phyloP scores from a whole-genome alignment of 305 asterid species.

The Fraxinus albicans region DNA sequence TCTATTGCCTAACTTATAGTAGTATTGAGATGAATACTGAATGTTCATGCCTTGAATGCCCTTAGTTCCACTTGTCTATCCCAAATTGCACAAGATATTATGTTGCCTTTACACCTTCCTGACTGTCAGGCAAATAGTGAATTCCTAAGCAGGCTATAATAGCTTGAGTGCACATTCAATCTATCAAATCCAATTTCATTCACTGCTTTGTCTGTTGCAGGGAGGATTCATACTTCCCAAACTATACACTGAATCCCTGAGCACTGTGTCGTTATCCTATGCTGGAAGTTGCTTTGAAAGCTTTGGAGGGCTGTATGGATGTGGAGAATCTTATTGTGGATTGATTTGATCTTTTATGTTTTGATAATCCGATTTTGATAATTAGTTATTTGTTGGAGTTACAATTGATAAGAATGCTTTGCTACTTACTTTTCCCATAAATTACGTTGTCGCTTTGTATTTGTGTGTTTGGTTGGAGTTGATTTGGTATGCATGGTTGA shows the following conservation, averaged over 20 bases:
- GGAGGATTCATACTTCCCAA: not conserved
- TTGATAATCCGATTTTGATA: not conserved
- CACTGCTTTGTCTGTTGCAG: constrained; percentile 25
- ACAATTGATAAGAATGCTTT: not conserved
- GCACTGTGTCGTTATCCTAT: not conserved
- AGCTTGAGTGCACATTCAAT: not conserved
- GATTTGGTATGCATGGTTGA: constrained; percentile 8
- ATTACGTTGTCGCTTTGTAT: not conserved
- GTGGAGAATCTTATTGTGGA: not conserved
- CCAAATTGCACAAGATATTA: not conserved
- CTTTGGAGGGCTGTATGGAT: not conserved
- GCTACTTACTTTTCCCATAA: not conserved
- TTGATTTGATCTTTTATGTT: not conserved
- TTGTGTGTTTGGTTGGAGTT: constrained; percentile 2
- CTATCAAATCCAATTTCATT: not conserved
- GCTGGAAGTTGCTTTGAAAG: constrained; percentile 16
- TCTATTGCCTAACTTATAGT: not conserved
- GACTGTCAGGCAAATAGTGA: not conserved
- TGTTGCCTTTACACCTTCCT: not conserved
- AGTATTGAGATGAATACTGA: not conserved
- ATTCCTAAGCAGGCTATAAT: not conserved
- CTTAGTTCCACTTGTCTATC: not conserved
- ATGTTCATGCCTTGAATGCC: not conserved
- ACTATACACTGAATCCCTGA: not conserved
- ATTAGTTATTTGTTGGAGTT: not conserved